A percentile compares a stretch with the other conserved stretches of the same genome.
phyloP scores from a whole-genome alignment of 345 rosid species.

The Dipteronia sinensis region DNA sequence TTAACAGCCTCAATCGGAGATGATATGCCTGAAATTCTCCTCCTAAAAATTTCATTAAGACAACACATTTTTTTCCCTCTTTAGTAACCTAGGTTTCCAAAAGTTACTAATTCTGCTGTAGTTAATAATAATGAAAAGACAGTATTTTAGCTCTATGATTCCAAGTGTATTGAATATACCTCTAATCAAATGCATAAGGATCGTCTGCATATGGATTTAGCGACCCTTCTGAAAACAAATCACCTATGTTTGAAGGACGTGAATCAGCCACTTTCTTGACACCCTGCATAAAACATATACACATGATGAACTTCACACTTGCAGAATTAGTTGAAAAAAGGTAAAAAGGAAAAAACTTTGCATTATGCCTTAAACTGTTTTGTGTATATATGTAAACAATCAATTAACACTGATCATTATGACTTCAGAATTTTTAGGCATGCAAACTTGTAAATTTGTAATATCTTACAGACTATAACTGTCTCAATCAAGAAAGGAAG shows the following conservation, averaged over 20 bases:
- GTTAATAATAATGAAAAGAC: neutral
- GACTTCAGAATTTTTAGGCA: constrained; percentile 1
- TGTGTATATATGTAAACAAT: neutral
- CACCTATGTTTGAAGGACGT: constrained; percentile 75
- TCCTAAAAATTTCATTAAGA: neutral
- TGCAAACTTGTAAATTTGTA: neutral
- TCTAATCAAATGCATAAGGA: constrained; percentile 89
- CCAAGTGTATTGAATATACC: constrained; percentile 19
- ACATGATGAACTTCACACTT: constrained; percentile 5
- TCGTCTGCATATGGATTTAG: constrained; percentile 91
- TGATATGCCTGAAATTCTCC: neutral
- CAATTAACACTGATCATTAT: neutral
- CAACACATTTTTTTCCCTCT: neutral
- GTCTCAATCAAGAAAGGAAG: constrained; percentile 9
- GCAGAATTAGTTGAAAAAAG: neutral
- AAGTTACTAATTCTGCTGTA: neutral
- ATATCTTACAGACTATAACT: neutral
- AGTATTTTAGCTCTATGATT: neutral
- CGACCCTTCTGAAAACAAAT: constrained; percentile 89
- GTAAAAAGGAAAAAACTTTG: neutral
- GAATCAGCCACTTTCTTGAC: constrained; percentile 37
- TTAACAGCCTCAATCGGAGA: neutral
- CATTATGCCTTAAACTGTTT: neutral
- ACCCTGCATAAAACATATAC: constrained; percentile 43
- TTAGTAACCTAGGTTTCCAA: neutral